Evolutionary conservation across 2,329 filamentous ascomycete genomes (phyloP).

Genomic region (Paracamarosporium sp.): DNA sequence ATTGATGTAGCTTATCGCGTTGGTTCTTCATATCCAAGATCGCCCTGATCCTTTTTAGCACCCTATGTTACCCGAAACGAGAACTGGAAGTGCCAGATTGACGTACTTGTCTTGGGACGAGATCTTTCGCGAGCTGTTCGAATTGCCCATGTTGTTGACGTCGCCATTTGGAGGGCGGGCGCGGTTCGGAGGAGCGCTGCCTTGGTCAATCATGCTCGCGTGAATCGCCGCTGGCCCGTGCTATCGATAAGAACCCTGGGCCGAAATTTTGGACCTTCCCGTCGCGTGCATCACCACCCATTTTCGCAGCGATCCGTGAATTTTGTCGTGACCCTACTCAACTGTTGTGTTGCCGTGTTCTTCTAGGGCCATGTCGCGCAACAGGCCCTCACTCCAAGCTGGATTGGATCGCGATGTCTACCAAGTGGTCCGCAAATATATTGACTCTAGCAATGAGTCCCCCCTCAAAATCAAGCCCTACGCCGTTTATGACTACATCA

Average conservation of each 20-base stretch:
- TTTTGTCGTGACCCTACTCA: too few species aligned
- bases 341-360: background rate
- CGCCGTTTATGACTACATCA: conserved; percentile 78
- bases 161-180: conserved; percentile 30
- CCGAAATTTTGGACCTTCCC: conserved; percentile 4
- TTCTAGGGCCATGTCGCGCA: conserved; percentile 21
- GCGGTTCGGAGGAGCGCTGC: conserved; percentile 22
- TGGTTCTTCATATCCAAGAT: conserved; percentile 98
- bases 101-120: conserved; percentile 85
- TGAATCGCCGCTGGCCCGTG: conserved; percentile 7
- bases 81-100: too few species aligned
- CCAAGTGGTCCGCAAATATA: conserved; percentile 77
- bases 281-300: background rate
- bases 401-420: conserved; percentile 65
- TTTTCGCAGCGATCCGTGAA: background rate
- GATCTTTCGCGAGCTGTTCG: conserved; percentile 68
- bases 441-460: conserved; percentile 65
- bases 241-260: conserved; percentile 37
- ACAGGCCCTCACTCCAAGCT: conserved; percentile 41
- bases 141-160: conserved; percentile 66
- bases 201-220: conserved; percentile 23
- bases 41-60: conserved; percentile 64
- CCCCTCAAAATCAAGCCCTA: conserved; percentile 62
- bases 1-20: conserved; percentile 95
- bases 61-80: background rate